A percentile compares a stretch with the other conserved stretches of the same genome.
Evolutionary conservation across 805 yeast genomes (phyloP).

Genomic region (Saccharomycopsis sp.): DNA sequence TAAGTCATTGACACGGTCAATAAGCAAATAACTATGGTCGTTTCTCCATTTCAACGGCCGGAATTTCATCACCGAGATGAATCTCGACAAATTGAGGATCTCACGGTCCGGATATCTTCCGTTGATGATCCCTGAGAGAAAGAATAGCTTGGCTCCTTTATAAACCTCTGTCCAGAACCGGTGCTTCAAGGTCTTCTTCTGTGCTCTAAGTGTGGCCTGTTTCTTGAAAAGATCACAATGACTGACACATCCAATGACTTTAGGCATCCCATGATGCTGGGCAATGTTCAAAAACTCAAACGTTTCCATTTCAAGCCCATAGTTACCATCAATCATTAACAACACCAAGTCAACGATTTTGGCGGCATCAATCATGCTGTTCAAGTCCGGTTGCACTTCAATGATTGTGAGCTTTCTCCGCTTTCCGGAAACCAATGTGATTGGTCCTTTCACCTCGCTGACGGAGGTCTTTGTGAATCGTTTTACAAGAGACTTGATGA

Average conservation of each 20-base stretch:
- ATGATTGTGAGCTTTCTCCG: constrained; percentile 86
- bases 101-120: constrained; percentile 98
- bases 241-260: constrained; percentile 91
- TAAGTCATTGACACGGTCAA: constrained; percentile 87
- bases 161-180: constrained; percentile 99
- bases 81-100: constrained; percentile 82
- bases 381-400: constrained; percentile 88
- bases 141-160: constrained; percentile 94
- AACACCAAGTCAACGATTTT: constrained; percentile 91
- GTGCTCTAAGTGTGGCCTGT: constrained; percentile 80
- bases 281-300: constrained; percentile 96
- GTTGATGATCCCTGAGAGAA: constrained; percentile 89
- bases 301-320: constrained; percentile 98
- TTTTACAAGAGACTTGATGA: constrained; percentile 82
- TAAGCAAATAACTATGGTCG: constrained; percentile 90
- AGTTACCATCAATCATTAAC: constrained; percentile 89
- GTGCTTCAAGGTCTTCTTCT: constrained; percentile 86
- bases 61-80: constrained; percentile 95
- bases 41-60: constrained; percentile 99
- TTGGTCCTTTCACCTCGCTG: constrained; percentile 87
- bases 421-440: constrained; percentile 94
- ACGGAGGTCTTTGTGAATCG: constrained; percentile 82
- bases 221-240: constrained; percentile 91
- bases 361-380: constrained; percentile 94
- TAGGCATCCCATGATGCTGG: constrained; percentile 98